Evolutionary conservation across 495 filamentous ascomycete species (phyloP).

Genomic region (Hypoxylon cercidicola): DNA sequence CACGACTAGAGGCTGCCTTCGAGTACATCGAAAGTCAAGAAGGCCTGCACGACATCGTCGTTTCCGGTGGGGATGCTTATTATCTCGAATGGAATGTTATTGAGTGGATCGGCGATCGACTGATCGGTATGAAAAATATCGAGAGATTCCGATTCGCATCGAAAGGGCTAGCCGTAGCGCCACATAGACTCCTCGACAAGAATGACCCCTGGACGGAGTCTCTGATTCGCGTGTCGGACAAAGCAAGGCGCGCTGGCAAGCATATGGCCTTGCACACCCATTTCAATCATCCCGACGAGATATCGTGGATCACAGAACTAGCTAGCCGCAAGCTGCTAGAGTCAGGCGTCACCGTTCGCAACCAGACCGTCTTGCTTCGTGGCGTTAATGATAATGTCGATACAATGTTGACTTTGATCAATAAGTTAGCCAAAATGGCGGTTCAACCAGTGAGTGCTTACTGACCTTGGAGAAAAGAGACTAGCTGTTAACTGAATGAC

Average conservation of each 20-base stretch:
- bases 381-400: constrained; percentile 65
- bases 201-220: constrained; percentile 63
- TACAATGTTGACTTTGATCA: constrained; percentile 63
- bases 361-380: constrained; percentile 64
- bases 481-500: constrained; percentile 31
- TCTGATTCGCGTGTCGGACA: constrained; percentile 58
- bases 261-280: constrained; percentile 70
- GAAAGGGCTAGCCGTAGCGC: constrained; percentile 66
- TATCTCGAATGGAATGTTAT: constrained; percentile 54
- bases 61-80: constrained; percentile 69
- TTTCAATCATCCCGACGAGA: constrained; percentile 69
- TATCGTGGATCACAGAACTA: constrained; percentile 65
- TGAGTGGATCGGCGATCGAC: constrained; percentile 50
- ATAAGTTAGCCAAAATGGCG: constrained; percentile 62
- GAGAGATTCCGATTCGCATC: constrained; percentile 66
- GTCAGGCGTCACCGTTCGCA: constrained; percentile 62
- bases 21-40: constrained; percentile 62
- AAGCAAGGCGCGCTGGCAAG: constrained; percentile 61
- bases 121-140: constrained; percentile 54
- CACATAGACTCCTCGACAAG: constrained; percentile 59
- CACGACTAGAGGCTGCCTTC: constrained; percentile 59
- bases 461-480: constrained; percentile 19
- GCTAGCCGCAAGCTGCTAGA: constrained; percentile 61
- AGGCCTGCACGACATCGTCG: constrained; percentile 62
- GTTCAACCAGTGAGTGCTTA: constrained; percentile 55